Base-by-base conservation (phyloP, 2,329 filamentous ascomycete species). In the Beauveria brongniartii region DNA sequence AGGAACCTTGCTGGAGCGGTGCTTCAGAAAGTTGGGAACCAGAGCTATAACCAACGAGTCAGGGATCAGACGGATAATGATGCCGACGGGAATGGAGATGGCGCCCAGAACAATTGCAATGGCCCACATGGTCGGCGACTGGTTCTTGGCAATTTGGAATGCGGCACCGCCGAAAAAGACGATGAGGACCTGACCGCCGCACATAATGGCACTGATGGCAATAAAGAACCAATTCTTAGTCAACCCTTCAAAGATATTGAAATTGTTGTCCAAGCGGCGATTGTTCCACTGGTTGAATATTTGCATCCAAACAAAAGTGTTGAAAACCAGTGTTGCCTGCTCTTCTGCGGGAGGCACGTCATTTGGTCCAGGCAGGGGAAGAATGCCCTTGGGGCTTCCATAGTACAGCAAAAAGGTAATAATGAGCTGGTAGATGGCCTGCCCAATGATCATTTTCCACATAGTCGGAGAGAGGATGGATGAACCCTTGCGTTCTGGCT, bases 401-500 rank as follows among this genome's bases (percentile, higher is more conserved):
- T 92, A 97, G 76, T 92, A 92, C 26, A 97, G 81, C 64, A 93
- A 80, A 66, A 97, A 88, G 0, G 92, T 85, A 54, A 86, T 82
- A 24, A 87, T 84, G 5, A 97, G 84, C 73, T 97, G 92, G 73
- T 94, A 97, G 62, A 96, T 80, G 1, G 92, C 86, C 73, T 97
- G 92, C 2, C 92, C 93, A 50, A 96, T 82, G 64, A 97, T 97
- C 93, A 97, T 97, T 80, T 97, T 97, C 93, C 93, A 96, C 93
- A 97, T 97, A 20, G 89, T 92, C 40, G 88, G 79, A 1, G 92
- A 95, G 67, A 97, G 94, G 64, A 86, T 84, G 47, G 80, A 78
- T 4, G 81, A 72, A 26, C 79, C 80, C 69, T 81, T 82, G 62
- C 75, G 79, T 69, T 85, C 83, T 1, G 83, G 83, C 73, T 91